Percentiles rank a stretch among this genome's conserved stretches.
phyloP scores from a whole-genome alignment of 345 rosid species.

The Draba incana region DNA sequence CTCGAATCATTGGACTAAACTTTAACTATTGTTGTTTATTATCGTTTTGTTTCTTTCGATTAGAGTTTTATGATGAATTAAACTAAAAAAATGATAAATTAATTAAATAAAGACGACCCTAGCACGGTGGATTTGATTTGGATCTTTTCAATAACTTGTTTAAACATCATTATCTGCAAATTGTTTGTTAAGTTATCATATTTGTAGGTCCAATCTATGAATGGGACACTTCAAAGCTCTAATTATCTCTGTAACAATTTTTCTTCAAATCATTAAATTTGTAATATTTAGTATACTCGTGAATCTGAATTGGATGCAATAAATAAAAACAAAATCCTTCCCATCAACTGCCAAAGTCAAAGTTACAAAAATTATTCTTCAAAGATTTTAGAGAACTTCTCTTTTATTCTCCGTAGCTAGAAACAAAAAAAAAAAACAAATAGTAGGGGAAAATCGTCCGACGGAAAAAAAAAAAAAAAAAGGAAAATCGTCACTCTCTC shows the following conservation, averaged over 20 bases:
- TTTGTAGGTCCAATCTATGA: slow-evolving; percentile 37
- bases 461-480: too few species aligned
- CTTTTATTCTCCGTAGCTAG: too few species aligned
- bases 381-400: slow-evolving; percentile 8
- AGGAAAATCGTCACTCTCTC: slow-evolving; percentile 34
- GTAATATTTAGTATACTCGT: slow-evolving; percentile 27
- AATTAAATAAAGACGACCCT: too few species aligned
- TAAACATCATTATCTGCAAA: slow-evolving; percentile 19
- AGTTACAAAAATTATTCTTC: slow-evolving; percentile 15
- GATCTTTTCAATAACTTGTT: neutral
- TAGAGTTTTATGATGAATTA: too few species aligned
- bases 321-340: slow-evolving; percentile 40
- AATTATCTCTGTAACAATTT: slow-evolving; percentile 1
- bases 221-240: slow-evolving; percentile 10
- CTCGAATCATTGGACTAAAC: too few species aligned
- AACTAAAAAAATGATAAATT: too few species aligned
- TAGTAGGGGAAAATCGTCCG: slow-evolving; percentile 9
- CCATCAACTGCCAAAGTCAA: slow-evolving; percentile 43
- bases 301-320: slow-evolving; percentile 43
- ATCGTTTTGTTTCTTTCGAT: too few species aligned
- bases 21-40: too few species aligned
- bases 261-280: neutral
- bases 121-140: slow-evolving; percentile 13
- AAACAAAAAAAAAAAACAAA: too few species aligned
- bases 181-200: slow-evolving; percentile 21